These are phyloP conservation scores for Metarhizium anisopliae DNA, from an alignment of 2,329 filamentous ascomycete species.

Conservation along the genomic window DNA sequence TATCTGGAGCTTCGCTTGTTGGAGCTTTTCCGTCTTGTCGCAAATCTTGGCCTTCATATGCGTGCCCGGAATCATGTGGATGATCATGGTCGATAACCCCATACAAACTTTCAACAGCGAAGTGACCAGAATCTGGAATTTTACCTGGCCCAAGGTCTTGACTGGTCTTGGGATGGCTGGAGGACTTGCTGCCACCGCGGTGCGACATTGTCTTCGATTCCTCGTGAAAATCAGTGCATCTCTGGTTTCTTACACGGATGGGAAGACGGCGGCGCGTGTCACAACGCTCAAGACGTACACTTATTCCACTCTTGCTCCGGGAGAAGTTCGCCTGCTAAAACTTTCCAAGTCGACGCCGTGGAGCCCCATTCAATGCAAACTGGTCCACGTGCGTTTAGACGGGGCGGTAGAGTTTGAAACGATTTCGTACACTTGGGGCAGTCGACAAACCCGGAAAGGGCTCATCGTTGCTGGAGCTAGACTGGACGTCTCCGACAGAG, in stretches of 20 bases:
- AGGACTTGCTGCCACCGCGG: neutral
- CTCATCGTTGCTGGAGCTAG: neutral
- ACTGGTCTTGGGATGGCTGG: neutral
- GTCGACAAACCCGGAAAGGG: neutral
- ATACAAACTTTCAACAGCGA: neutral
- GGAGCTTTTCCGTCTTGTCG: neutral
- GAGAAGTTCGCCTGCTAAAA: neutral
- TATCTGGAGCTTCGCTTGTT: neutral
- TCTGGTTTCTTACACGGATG: neutral
- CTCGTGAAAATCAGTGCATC: neutral
- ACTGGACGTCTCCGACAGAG: neutral
- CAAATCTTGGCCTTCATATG: neutral
- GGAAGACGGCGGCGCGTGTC: neutral
- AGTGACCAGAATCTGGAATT: neutral
- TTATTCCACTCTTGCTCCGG: neutral
- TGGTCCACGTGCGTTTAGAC: neutral
- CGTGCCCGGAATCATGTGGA: neutral
- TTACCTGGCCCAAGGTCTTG: neutral
- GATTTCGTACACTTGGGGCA: neutral
- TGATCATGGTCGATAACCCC: neutral
- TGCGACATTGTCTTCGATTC: neutral
- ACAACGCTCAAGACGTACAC: neutral
- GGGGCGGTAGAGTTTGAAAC: neutral
- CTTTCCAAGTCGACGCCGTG: neutral
- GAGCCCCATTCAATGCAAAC: neutral